Evolutionary conservation across 2,329 filamentous ascomycete species (phyloP).

Genomic region (Coniella lustricola): DNA sequence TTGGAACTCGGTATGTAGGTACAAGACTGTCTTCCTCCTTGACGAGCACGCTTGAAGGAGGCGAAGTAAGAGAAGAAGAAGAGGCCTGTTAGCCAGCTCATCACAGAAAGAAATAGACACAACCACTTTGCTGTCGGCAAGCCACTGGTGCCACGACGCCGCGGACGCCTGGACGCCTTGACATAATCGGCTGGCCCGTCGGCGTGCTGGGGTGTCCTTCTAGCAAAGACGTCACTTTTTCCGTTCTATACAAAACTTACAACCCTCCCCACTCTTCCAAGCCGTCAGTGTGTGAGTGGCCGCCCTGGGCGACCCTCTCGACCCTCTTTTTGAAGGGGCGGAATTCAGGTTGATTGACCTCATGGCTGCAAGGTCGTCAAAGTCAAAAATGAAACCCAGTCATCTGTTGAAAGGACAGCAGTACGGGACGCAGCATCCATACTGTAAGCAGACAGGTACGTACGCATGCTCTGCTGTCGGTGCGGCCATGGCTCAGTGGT

Average conservation of each 20-base stretch:
- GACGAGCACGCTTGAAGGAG: neutral
- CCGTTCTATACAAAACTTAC: constrained; percentile 3
- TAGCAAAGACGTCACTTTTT: neutral
- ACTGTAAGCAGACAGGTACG: too few relatives aligned
- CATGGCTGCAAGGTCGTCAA: too few relatives aligned
- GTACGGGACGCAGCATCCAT: too few relatives aligned
- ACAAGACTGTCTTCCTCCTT: too few relatives aligned
- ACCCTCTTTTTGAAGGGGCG: too few relatives aligned
- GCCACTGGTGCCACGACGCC: constrained; percentile 10
- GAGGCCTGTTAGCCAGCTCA: neutral
- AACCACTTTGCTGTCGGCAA: neutral
- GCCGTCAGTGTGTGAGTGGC: neutral
- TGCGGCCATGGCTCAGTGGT: too few relatives aligned
- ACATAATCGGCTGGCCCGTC: neutral
- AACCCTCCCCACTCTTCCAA: neutral
- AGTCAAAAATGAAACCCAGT: too few relatives aligned
- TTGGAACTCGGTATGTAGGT: too few relatives aligned
- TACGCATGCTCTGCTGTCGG: too few relatives aligned
- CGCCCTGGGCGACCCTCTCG: too few relatives aligned
- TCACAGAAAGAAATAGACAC: neutral
- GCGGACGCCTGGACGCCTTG: neutral
- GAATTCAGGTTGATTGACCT: too few relatives aligned
- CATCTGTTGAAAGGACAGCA: too few relatives aligned
- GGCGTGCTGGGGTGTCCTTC: neutral
- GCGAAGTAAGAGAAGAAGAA: neutral